Percentiles rank a stretch among this genome's conserved stretches.
Evolutionary conservation across 495 filamentous ascomycete genomes (phyloP).

Genomic region (Geopyxis carbonaria): DNA sequence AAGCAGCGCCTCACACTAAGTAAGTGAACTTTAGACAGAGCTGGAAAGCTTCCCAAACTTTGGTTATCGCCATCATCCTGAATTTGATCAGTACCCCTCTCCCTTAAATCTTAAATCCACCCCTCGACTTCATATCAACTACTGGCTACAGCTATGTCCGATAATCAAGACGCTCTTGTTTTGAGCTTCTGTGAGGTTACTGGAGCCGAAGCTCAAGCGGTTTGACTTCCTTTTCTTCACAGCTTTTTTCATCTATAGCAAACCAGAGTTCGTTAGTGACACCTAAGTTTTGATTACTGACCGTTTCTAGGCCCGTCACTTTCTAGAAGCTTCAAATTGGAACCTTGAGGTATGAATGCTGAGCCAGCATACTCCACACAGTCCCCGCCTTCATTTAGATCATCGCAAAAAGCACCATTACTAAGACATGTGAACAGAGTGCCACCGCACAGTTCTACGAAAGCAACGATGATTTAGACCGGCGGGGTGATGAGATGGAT

Average conservation of each 20-base stretch:
- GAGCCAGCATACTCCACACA: not conserved
- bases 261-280: conserved; percentile 8
- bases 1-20: no score
- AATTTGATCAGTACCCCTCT: conserved; percentile 4
- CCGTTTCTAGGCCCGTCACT: conserved; percentile 15
- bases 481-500: not conserved
- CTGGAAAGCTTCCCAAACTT: no score
- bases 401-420: not conserved
- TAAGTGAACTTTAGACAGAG: no score
- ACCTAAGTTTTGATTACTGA: not conserved
- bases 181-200: conserved; percentile 60
- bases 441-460: conserved; percentile 21
- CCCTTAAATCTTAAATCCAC: conserved; percentile 5
- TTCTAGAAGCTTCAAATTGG: conserved; percentile 26
- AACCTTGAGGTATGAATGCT: conserved; percentile 14
- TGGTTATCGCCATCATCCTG: no score
- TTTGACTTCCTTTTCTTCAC: conserved; percentile 22
- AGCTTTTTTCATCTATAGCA: conserved; percentile 5
- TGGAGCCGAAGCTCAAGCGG: conserved; percentile 43
- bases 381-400: not conserved
- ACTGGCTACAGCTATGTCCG: conserved; percentile 32
- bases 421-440: conserved; percentile 11
- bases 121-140: conserved; percentile 9
- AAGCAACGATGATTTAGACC: not conserved
- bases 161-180: conserved; percentile 53